A percentile compares a stretch with the other conserved stretches of the same genome.
Conservation (phyloP, 2,329 filamentous ascomycete genomes). For the Phaeosphaeriaceae sp. region DNA sequence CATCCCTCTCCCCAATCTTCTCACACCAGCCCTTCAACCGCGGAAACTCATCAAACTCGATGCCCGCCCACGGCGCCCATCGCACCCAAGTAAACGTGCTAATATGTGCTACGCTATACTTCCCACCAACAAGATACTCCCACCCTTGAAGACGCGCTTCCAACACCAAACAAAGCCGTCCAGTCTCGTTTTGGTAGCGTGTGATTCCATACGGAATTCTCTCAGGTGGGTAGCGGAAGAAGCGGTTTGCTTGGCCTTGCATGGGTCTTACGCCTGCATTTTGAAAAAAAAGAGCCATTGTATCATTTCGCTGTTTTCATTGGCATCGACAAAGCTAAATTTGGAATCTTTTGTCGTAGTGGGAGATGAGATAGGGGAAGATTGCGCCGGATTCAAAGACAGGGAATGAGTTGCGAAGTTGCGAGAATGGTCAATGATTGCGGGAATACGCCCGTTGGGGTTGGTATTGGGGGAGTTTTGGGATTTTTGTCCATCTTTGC, state of each 20-base stretch:
- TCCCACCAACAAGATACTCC: slow-evolving; percentile 64
- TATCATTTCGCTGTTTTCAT: slow-evolving; percentile 77
- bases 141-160: slow-evolving; percentile 67
- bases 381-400: slow-evolving; percentile 84
- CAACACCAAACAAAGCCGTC: slow-evolving; percentile 77
- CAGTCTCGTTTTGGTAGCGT: slow-evolving; percentile 80
- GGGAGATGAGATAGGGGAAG: slow-evolving; percentile 78
- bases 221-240: slow-evolving; percentile 78
- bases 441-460: slow-evolving; percentile 87
- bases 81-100: slow-evolving; percentile 79
- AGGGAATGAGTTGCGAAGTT: slow-evolving; percentile 69
- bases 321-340: slow-evolving; percentile 75
- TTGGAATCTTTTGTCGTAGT: slow-evolving; percentile 80
- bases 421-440: slow-evolving; percentile 74
- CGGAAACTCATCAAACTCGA: slow-evolving; percentile 71
- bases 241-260: slow-evolving; percentile 80
- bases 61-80: slow-evolving; percentile 62
- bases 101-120: slow-evolving; percentile 68
- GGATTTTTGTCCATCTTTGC: slow-evolving; percentile 75
- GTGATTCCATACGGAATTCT: slow-evolving; percentile 80
- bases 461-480: slow-evolving; percentile 86
- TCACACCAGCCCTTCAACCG: slow-evolving; percentile 61
- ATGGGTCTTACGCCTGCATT: slow-evolving; percentile 80
- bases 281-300: slow-evolving; percentile 72
- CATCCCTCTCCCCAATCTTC: slow-evolving; percentile 24